These are phyloP conservation scores for Boletellus sp. DNA, from an alignment of 768 basidiomycete species.

Conservation along the genomic window DNA sequence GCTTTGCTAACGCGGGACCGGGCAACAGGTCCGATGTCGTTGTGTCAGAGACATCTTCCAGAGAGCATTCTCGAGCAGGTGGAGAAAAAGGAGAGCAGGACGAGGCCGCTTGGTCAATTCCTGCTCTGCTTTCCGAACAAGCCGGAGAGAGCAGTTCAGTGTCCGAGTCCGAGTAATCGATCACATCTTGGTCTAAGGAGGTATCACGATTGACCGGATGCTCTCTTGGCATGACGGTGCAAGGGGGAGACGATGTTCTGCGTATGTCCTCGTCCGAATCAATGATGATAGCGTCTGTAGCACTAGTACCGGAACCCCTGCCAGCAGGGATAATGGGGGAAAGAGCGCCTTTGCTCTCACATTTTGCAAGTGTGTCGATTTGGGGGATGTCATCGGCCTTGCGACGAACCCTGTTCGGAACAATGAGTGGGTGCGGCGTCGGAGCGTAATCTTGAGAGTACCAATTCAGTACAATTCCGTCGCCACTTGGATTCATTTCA, in stretches of 20 bases:
- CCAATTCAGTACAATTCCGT: constrained; percentile 31
- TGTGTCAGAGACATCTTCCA: neutral
- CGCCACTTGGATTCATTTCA: constrained; percentile 15
- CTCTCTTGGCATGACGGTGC: neutral
- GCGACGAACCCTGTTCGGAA: constrained; percentile 15
- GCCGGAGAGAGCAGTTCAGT: constrained; percentile 8
- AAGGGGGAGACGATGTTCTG: neutral
- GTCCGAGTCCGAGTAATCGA: constrained; percentile 9
- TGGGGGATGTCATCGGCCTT: neutral
- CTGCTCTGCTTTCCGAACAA: constrained; percentile 1
- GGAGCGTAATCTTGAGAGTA: constrained; percentile 4
- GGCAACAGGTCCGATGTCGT: neutral
- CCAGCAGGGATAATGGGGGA: neutral
- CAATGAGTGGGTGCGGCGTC: constrained; percentile 6
- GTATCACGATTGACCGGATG: neutral
- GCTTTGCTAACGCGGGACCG: neutral
- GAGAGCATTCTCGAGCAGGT: constrained; percentile 1
- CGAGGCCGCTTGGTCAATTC: neutral
- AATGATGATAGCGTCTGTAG: constrained; percentile 20
- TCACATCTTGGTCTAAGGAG: neutral
- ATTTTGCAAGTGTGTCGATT: neutral
- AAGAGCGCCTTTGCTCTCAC: neutral
- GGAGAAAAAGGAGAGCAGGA: neutral
- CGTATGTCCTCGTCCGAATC: constrained; percentile 18
- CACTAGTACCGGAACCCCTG: constrained; percentile 9